phyloP scores from a whole-genome alignment of 1,139 yeast genomes.

The Kazachstania sp. region DNA sequence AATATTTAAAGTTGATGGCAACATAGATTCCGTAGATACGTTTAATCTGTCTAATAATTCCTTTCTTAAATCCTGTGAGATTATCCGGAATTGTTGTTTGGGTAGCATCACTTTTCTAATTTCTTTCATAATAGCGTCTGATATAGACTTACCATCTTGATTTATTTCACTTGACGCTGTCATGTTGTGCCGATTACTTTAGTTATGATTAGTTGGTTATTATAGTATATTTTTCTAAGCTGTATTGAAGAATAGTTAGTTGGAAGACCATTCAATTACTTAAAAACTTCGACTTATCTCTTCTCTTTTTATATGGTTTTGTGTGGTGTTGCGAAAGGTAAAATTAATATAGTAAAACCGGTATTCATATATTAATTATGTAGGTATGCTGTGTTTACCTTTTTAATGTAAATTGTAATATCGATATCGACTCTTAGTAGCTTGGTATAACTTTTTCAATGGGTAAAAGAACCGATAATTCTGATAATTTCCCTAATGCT shows the following conservation, averaged over 20 bases:
- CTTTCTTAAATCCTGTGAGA: conserved; percentile 9
- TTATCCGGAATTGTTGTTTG: conserved; percentile 6
- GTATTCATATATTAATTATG: no score
- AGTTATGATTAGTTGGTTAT: no score
- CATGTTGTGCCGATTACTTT: neutral
- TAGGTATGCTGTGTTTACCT: no score
- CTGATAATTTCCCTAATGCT: no score
- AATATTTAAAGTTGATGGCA: conserved; percentile 11
- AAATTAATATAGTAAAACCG: neutral
- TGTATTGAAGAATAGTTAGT: no score
- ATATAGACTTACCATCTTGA: neutral
- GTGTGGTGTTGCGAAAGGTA: neutral
- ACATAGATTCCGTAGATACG: conserved; percentile 19
- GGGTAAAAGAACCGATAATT: no score
- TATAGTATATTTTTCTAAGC: no score
- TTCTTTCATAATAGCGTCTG: conserved; percentile 1
- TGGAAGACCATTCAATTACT: no score
- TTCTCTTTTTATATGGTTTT: neutral
- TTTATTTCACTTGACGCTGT: conserved; percentile 3
- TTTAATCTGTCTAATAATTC: conserved; percentile 14
- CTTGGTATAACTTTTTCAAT: no score
- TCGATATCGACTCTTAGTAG: no score
- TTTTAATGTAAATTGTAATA: no score
- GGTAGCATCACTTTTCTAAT: conserved; percentile 11
- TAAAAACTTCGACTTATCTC: neutral